Conservation (phyloP, 2,329 filamentous ascomycete species). For the Neurospora sp. region DNA sequence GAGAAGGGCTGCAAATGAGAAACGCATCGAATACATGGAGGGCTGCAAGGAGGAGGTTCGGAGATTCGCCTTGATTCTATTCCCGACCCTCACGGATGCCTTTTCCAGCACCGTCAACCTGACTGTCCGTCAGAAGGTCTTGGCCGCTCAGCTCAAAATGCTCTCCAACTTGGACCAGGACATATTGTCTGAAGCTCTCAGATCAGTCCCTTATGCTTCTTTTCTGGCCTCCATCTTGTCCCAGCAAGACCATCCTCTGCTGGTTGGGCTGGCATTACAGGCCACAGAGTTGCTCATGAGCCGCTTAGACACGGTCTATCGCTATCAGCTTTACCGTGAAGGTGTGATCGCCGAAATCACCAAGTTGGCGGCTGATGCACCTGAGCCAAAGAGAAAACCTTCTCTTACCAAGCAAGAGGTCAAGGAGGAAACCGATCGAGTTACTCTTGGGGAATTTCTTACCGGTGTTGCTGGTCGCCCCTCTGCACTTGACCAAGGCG, state of each 20-base stretch:
- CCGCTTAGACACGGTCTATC: conserved; percentile 77
- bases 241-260: conserved; percentile 80
- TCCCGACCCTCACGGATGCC: conserved; percentile 90
- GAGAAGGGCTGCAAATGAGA: conserved; percentile 59
- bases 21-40: conserved; percentile 69
- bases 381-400: conserved; percentile 25
- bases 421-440: conserved; percentile 17
- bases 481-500: conserved; percentile 16
- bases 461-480: conserved; percentile 7
- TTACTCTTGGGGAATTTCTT: conserved; percentile 19
- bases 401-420: conserved; percentile 5
- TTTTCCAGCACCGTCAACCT: conserved; percentile 97
- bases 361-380: conserved; percentile 55
- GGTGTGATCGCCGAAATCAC: conserved; percentile 88
- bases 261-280: conserved; percentile 80
- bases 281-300: conserved; percentile 80
- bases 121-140: conserved; percentile 85
- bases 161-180: conserved; percentile 82
- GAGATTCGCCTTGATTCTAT: conserved; percentile 83
- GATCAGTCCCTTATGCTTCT: conserved; percentile 86
- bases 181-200: conserved; percentile 77
- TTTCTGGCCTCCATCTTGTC: conserved; percentile 92
- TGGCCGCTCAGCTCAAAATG: conserved; percentile 96
- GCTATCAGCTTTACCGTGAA: conserved; percentile 94
- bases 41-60: conserved; percentile 80